Evolutionary conservation across 306 rosid genomes (phyloP), one percentile per base, ranked within the genome.

Genomic region (Malus domestica): DNA sequence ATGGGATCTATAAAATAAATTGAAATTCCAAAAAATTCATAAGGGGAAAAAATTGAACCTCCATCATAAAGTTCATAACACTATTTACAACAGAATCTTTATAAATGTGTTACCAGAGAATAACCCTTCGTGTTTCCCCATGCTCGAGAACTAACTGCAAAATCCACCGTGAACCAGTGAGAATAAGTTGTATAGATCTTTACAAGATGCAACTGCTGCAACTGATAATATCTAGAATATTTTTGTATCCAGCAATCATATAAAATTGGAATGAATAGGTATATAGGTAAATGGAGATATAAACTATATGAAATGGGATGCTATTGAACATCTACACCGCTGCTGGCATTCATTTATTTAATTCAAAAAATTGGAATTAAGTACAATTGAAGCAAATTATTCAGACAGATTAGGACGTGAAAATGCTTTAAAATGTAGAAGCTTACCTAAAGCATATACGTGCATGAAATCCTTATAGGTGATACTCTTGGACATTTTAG

Each of bases 141-240:
- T 60, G 96, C 98, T 80, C 98, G 85, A 86, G 96, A 93, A 84
- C 88, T 87, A 89, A 93, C 96, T 90, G 94, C 51, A 27, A 63
- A 82, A 77, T 79, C 73, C 82, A 81, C 52, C 75, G 46, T 35
- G 22, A 80, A 73, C 80, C 20, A 68, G 52, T 82, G 38, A 84
- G 82, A 66, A 79, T 70, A 72, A 51, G 60, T 67, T 51, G 30
- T n/a, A 70, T 20, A 44, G 51, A 79, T 23, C 54, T 54, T 5
- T 9, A 65, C 62, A 23, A 29, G 49, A 15, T 54, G 55, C 16
- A 75, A 81, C 27, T 68, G 30, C 46, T 1, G 20, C 54, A 15
- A 63, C 14, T 45, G 74, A 67, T 38, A 13, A 70, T 57, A 69
- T 40, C n/a, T 45, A 51, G 8, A 29, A 27, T 40, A 74, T 49